Base-by-base conservation (phyloP, 2,329 filamentous ascomycete species). In the Nothophaeocryptopus gaeumannii region DNA sequence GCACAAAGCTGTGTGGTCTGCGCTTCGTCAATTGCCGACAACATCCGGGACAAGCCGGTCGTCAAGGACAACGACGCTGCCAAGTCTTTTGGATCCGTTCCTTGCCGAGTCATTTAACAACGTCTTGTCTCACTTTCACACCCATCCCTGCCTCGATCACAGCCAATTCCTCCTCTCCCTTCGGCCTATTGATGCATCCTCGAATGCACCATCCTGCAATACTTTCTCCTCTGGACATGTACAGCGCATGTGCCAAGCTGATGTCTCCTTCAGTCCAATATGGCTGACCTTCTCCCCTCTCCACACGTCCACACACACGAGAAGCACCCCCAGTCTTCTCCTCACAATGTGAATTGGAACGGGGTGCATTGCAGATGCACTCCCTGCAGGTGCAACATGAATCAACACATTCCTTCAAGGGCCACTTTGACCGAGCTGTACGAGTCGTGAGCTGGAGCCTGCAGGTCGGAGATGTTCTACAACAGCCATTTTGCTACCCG, bases 271-370 rank as follows among this genome's bases (percentile, higher is more conserved):
- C 14, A 35, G 4, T 41, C 12, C 29, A 41, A 32, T 41, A 41
- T 41, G 39, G 11, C 39, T 41, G 39, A 31, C 39, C 20, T 41
- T 41, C 26, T 41, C 39, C 39, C 20, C 20, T 31, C 16, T 32
- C 29, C 20, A 41, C n/a, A 12, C 8, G 5, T 30, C 29, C 20
- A 26, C 20, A 26, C 3, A 26, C 3, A 26, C 4, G 7, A 26
- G 20, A 26, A 26, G 20, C 20, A 26, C 29, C 29, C 29, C 39
- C 15, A 15, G 39, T 14, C 39, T 32, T 41, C 39, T 15, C 39
- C 39, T 41, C 39, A 10, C 30, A 32, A 30, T 20, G 39, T 30
- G 39, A 13, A 32, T 26, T 26, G 20, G 16, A 10, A 15, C n/a
- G 9, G 39, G 31, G 30, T 30, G 20, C 15, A 39, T 11, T 20